A percentile compares a stretch with the other conserved stretches of the same genome.
Conservation (phyloP, 176 grass and related monocot genomes). For the Cocos nucifera region DNA sequence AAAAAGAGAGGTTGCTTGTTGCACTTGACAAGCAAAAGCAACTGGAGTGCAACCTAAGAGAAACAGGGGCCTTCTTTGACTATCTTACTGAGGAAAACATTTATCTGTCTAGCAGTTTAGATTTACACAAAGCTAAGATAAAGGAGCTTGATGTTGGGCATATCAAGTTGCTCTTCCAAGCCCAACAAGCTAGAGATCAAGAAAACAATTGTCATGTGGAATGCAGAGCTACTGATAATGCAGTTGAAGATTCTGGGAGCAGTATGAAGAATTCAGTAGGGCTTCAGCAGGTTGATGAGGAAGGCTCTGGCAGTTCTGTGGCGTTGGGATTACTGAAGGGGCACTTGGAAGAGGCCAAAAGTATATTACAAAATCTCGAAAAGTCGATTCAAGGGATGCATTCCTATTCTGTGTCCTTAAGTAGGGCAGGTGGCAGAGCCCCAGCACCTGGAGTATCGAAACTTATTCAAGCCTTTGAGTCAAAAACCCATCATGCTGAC, state of each 20-base stretch:
- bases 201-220: constrained; percentile 15
- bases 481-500: constrained; percentile 46
- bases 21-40: constrained; percentile 44
- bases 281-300: constrained; percentile 6
- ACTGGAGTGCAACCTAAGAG: constrained; percentile 49
- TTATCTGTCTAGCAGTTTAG: constrained; percentile 32
- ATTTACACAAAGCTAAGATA: constrained; percentile 51
- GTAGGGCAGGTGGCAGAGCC: constrained; percentile 24
- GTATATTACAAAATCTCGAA: constrained; percentile 60
- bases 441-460: constrained; percentile 49
- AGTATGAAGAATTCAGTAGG: background rate
- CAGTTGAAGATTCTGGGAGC: constrained; percentile 28
- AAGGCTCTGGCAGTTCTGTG: constrained; percentile 29
- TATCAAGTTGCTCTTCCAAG: constrained; percentile 9
- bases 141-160: constrained; percentile 39
- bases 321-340: constrained; percentile 43
- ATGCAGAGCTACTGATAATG: constrained; percentile 1
- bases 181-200: constrained; percentile 15
- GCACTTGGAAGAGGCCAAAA: constrained; percentile 50
- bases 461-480: constrained; percentile 84
- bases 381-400: constrained; percentile 58
- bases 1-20: constrained; percentile 52
- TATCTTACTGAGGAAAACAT: constrained; percentile 65
- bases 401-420: constrained; percentile 26
- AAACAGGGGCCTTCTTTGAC: constrained; percentile 46